Base-by-base conservation (phyloP, 139 green algal species). In the Micractinium conductrix region DNA sequence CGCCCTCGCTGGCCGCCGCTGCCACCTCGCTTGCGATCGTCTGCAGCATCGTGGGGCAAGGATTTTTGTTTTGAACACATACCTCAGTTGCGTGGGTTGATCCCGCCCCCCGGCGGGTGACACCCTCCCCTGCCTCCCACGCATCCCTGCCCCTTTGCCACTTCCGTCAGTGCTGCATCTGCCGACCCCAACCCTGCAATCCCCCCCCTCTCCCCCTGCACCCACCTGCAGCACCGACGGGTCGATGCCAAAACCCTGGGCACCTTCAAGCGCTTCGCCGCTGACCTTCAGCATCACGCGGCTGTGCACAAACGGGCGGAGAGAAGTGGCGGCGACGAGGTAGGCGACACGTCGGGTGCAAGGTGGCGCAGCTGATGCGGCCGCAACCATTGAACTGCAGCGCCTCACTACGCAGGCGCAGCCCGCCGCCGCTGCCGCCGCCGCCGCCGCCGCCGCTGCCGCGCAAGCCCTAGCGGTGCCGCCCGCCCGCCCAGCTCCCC, bases 191-290 rank as follows among this genome's bases (percentile, higher is more conserved):
- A 85, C 68, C 5, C 79, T 42, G 10, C 84, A 78, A 26, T 91
- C 93, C 67, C 89, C 85, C 19, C 90, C 91, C 50, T 99, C 93
- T 87, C 99, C 96, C 21, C 89, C 81, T 21, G 97, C 96, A 1
- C 99, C 90, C 16, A 81, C 69, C 33, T 94, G 75, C 35, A 99
- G 89, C 24, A 99, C 94, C 38, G 80, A 43, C 2, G 95, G 92
- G 88, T 99, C 96, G 16, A 99, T 93, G 33, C 98, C 97, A 90
- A 95, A 95, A 35, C 90, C 55, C 65, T 90, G 82, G 19, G 86
- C 84, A 73, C 97, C 97, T 79, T 95, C 87, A 63, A 99, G 89
- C 35, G 97, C 97, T 87, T 99, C 97, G 9, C 97, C 97, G 81
- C 91, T 97, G 62, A 99, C 85, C 84, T 98, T 98, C 19, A 97